A percentile compares a stretch with the other conserved stretches of the same genome.
These are phyloP conservation scores for Spizellomyces sp. DNA, from an alignment of 192 early-diverging fungal species.

Conservation along the genomic window DNA sequence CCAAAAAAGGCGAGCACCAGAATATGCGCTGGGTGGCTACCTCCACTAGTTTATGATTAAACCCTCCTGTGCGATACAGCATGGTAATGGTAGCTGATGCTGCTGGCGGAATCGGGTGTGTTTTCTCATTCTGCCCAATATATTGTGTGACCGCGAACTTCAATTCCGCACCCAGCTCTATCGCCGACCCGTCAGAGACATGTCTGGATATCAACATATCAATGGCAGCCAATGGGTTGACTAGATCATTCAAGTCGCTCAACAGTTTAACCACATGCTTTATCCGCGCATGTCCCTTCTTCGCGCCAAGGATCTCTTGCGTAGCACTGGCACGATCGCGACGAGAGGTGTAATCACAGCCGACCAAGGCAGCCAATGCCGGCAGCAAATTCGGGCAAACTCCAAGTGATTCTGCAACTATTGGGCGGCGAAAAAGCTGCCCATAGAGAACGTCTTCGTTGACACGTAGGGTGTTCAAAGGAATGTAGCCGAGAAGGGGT, in stretches of 20 bases:
- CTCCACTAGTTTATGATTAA: conserved; percentile 11
- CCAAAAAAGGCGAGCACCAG: conserved; percentile 26
- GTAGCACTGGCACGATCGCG: not conserved
- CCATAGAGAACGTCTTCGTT: not conserved
- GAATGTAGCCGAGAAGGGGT: conserved; percentile 19
- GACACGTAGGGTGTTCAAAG: conserved; percentile 1
- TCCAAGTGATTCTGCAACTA: conserved; percentile 6
- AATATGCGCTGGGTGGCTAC: conserved; percentile 13
- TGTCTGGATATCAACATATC: not conserved
- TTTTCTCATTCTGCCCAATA: not conserved
- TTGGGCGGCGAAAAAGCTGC: not conserved
- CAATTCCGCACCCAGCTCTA: not conserved
- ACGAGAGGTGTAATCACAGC: conserved; percentile 27
- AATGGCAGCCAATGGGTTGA: not conserved
- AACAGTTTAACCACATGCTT: not conserved
- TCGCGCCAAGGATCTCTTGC: conserved; percentile 4
- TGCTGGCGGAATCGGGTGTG: not conserved
- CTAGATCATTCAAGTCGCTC: not conserved
- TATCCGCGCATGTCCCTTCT: conserved; percentile 6
- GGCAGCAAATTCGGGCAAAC: conserved; percentile 16
- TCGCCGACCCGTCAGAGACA: not conserved
- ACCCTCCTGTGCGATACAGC: not conserved
- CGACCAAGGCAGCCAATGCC: conserved; percentile 21
- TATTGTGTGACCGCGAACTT: conserved; percentile 14
- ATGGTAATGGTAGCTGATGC: not conserved